phyloP scores from a whole-genome alignment of 331 rosid genomes.

The Pyracantha coccinea region DNA sequence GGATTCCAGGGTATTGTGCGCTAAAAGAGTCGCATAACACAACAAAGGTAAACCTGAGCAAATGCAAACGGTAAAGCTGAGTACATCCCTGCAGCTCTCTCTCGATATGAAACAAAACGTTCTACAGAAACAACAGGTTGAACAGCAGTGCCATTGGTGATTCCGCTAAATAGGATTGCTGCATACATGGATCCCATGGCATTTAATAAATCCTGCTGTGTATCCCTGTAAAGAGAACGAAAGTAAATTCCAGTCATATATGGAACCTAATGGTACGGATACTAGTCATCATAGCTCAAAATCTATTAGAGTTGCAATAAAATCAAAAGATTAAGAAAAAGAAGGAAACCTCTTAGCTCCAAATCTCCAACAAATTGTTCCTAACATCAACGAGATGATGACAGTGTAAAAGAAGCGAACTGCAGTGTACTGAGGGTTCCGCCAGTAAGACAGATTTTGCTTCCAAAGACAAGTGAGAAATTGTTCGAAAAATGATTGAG shows the following conservation, averaged over 20 bases:
- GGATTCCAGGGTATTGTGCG: slow-evolving; percentile 5
- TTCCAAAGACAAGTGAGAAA: slow-evolving; percentile 96
- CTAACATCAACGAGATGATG: slow-evolving; percentile 90
- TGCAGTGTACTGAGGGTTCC: slow-evolving; percentile 94
- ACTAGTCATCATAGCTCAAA: too few species aligned
- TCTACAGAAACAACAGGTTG: slow-evolving; percentile 96
- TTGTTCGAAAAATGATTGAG: slow-evolving; percentile 74
- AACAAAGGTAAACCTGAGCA: slow-evolving; percentile 69
- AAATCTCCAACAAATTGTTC: slow-evolving; percentile 96
- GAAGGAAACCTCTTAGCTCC: slow-evolving; percentile 71
- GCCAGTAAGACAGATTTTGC: slow-evolving; percentile 96
- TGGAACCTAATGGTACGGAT: not conserved
- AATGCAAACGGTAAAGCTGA: slow-evolving; percentile 92
- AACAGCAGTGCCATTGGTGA: slow-evolving; percentile 91
- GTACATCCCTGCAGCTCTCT: slow-evolving; percentile 23
- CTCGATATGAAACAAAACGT: slow-evolving; percentile 94
- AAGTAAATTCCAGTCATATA: not conserved
- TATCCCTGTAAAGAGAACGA: slow-evolving; percentile 43
- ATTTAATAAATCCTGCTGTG: slow-evolving; percentile 85
- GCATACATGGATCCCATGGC: slow-evolving; percentile 98
- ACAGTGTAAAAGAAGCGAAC: slow-evolving; percentile 94
- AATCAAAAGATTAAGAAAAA: not conserved
- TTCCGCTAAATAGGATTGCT: slow-evolving; percentile 79
- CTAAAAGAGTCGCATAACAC: not conserved
- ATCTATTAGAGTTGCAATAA: not conserved